A percentile compares a stretch with the other conserved stretches of the same genome.
Evolutionary conservation across 257 asterid genomes (phyloP).

Genomic region (Solanum pinnatisectum): DNA sequence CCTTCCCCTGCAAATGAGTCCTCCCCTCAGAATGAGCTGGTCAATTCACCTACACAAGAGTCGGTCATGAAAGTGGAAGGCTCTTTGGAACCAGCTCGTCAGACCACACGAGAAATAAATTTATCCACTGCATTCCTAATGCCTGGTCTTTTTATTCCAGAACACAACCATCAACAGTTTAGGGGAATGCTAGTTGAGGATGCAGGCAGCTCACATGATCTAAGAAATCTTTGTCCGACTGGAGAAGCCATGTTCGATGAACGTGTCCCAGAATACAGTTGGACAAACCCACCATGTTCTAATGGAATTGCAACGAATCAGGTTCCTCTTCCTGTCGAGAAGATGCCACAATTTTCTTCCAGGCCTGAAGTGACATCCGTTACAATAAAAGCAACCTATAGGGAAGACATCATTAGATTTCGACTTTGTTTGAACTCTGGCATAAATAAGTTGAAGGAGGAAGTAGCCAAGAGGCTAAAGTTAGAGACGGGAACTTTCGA

Average conservation of each 20-base stretch:
- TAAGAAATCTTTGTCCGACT: constrained; percentile 43
- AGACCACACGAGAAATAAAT: constrained; percentile 29
- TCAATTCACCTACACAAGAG: constrained; percentile 35
- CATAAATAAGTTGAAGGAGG: constrained; percentile 50
- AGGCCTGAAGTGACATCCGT: constrained; percentile 47
- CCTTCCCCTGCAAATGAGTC: constrained; percentile 32
- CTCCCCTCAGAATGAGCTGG: constrained; percentile 38
- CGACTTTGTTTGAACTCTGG: constrained; percentile 43
- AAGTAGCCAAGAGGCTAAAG: constrained; percentile 72
- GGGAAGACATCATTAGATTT: constrained; percentile 76
- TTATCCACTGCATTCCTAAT: constrained; percentile 36
- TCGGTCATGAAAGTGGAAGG: constrained; percentile 12
- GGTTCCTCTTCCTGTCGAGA: constrained; percentile 25
- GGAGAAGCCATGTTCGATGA: constrained; percentile 43
- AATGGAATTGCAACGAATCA: constrained; percentile 25
- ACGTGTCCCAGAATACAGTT: constrained; percentile 36
- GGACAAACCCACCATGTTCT: constrained; percentile 33
- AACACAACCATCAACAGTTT: constrained; percentile 33
- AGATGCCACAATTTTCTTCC: constrained; percentile 17
- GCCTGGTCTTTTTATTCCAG: constrained; percentile 20
- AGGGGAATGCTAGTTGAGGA: constrained; percentile 64
- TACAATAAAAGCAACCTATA: constrained; percentile 66
- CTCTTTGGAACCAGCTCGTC: constrained; percentile 17
- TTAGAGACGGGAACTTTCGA: constrained; percentile 71
- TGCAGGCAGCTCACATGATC: constrained; percentile 81